phyloP scores from a whole-genome alignment of 139 green algal genomes.

The Zygnema cylindricum region DNA sequence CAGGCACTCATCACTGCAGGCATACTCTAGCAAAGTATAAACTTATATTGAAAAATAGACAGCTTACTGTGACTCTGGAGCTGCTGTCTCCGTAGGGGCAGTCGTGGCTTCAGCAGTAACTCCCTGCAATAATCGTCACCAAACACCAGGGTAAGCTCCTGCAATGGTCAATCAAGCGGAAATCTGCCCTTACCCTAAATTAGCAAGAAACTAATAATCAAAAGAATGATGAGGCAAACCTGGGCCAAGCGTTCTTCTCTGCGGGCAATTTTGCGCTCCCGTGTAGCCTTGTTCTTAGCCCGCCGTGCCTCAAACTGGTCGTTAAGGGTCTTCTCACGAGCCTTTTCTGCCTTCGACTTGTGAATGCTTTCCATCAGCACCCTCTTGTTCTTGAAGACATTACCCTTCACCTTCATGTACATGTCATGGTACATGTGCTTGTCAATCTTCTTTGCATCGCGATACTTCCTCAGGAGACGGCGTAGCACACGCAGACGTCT shows the following conservation, averaged over 20 bases:
- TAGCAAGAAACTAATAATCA: not conserved
- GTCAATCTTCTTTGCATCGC: conserved; percentile 99
- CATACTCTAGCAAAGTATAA: no score
- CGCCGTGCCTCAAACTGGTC: conserved; percentile 98
- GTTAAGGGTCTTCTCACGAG: conserved; percentile 95
- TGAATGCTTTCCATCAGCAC: conserved; percentile 99
- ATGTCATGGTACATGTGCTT: conserved; percentile 98
- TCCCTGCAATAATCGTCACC: not conserved
- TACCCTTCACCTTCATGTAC: conserved; percentile 99
- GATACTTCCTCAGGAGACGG: conserved; percentile 90
- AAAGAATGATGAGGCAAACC: not conserved
- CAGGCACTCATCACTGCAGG: no score
- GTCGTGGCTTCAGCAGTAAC: not conserved
- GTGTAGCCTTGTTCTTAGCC: conserved; percentile 93
- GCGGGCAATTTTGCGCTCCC: conserved; percentile 90
- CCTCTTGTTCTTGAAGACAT: conserved; percentile 99
- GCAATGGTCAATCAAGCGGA: not conserved
- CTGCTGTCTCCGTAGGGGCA: not conserved
- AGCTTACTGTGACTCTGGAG: not conserved
- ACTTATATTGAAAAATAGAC: no score
- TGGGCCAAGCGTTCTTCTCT: conserved; percentile 90
- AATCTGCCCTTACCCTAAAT: not conserved
- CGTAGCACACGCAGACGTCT: conserved; percentile 93
- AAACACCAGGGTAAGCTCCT: not conserved
- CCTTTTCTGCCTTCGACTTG: conserved; percentile 98